Evolutionary conservation across 441 rosid species (phyloP).

Genomic region (Adansonia gregorii): DNA sequence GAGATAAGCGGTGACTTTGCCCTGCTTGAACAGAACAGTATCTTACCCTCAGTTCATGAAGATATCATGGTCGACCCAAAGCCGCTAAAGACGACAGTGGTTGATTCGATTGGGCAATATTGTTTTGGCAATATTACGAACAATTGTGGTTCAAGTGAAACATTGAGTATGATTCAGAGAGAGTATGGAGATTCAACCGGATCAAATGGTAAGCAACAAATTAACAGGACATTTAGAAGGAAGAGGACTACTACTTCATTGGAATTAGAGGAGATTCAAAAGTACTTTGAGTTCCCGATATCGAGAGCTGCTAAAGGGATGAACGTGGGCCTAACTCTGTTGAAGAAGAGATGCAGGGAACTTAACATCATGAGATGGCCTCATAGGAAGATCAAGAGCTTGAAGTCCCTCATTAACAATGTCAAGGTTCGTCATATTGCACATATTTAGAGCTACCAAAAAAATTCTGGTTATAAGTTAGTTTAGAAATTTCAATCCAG

Average conservation of each 20-base stretch:
- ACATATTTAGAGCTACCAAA: slow-evolving; percentile 44
- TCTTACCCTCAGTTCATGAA: slow-evolving; percentile 2
- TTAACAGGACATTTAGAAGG: slow-evolving; percentile 17
- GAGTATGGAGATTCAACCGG: not conserved
- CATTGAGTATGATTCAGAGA: not conserved
- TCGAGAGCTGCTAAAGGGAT: slow-evolving; percentile 65
- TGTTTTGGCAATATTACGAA: not conserved
- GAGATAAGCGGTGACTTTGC: slow-evolving; percentile 21
- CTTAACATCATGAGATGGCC: slow-evolving; percentile 76
- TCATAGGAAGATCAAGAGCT: slow-evolving; percentile 75
- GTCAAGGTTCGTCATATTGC: slow-evolving; percentile 42
- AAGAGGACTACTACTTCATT: slow-evolving; percentile 30
- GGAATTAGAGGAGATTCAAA: slow-evolving; percentile 51
- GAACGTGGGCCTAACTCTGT: slow-evolving; percentile 59
- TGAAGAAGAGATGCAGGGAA: slow-evolving; percentile 79
- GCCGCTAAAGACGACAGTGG: not conserved
- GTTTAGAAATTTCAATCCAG: not conserved
- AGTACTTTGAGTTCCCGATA: slow-evolving; percentile 59
- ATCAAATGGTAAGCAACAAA: slow-evolving; percentile 18
- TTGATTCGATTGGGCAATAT: not conserved
- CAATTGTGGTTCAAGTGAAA: not conserved
- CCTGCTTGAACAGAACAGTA: not conserved
- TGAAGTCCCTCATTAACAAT: slow-evolving; percentile 56
- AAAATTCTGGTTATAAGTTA: not conserved
- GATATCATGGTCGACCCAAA: slow-evolving; percentile 7